Evolutionary conservation across 2,329 filamentous ascomycete genomes (phyloP).

Genomic region (Orbilia quercus): DNA sequence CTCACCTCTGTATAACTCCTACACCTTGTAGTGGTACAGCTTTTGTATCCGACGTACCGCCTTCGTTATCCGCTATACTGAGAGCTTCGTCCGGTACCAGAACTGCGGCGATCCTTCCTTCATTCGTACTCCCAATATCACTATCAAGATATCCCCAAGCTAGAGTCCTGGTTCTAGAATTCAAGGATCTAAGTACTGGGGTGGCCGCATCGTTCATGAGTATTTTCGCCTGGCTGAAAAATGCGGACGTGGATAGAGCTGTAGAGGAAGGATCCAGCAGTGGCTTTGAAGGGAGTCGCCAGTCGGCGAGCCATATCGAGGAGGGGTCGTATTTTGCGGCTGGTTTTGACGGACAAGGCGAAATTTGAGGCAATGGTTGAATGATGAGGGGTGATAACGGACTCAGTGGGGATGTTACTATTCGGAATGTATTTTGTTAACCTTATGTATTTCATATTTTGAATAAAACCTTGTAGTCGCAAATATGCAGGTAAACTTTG

Average conservation of each 20-base stretch:
- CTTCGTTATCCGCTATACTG: constrained; percentile 7
- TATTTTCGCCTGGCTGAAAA: constrained; percentile 24
- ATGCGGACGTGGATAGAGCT: constrained; percentile 5
- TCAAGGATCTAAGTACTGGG: constrained; percentile 34
- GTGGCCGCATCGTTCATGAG: constrained; percentile 23
- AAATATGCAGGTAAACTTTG: background rate
- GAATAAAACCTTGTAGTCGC: no score
- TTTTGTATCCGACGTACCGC: constrained; percentile 1
- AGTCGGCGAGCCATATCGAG: constrained; percentile 37
- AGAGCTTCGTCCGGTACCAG: constrained; percentile 26
- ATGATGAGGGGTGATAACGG: constrained; percentile 15
- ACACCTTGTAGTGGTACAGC: constrained; percentile 18
- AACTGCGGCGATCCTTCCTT: constrained; percentile 17
- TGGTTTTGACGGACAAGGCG: constrained; percentile 21
- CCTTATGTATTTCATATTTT: background rate
- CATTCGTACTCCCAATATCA: constrained; percentile 1
- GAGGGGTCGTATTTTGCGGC: constrained; percentile 30
- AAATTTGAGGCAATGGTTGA: background rate
- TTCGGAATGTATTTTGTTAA: background rate
- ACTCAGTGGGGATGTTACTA: constrained; percentile 24
- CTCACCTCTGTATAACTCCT: constrained; percentile 31
- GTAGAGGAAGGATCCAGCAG: constrained; percentile 20
- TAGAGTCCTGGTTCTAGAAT: constrained; percentile 15
- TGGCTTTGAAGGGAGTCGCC: constrained; percentile 30
- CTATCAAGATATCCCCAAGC: constrained; percentile 32